Evolutionary conservation across 2,329 filamentous ascomycete genomes (phyloP).

Genomic region (Blastomyces parvus): DNA sequence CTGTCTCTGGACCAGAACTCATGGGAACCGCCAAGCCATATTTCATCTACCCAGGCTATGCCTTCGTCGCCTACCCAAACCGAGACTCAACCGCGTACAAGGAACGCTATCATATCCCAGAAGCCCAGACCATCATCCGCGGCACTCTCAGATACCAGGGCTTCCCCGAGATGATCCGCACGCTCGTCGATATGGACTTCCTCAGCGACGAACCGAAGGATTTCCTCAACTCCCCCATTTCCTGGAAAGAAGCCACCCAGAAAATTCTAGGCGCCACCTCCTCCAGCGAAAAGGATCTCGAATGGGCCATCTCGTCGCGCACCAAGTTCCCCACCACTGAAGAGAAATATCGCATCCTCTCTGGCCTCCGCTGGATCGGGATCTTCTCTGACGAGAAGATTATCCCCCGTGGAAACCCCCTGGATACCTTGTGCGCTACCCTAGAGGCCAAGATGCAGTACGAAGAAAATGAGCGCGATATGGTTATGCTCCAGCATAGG

Average conservation of each 20-base stretch:
- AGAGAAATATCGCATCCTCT: slow-evolving; percentile 59
- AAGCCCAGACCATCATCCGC: slow-evolving; percentile 77
- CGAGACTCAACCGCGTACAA: slow-evolving; percentile 79
- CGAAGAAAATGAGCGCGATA: slow-evolving; percentile 69
- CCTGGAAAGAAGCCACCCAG: slow-evolving; percentile 79
- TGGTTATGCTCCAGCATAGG: slow-evolving; percentile 56
- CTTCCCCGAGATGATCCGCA: slow-evolving; percentile 82
- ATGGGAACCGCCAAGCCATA: slow-evolving; percentile 87
- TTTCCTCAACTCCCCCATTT: slow-evolving; percentile 55
- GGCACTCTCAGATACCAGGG: slow-evolving; percentile 79
- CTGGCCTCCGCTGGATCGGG: slow-evolving; percentile 61
- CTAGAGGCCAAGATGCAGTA: slow-evolving; percentile 90
- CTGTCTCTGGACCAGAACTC: slow-evolving; percentile 56
- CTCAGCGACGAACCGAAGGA: slow-evolving; percentile 60
- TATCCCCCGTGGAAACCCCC: slow-evolving; percentile 63
- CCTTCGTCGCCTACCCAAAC: slow-evolving; percentile 90
- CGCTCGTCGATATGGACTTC: slow-evolving; percentile 84
- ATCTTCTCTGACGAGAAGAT: slow-evolving; percentile 60
- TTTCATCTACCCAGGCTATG: slow-evolving; percentile 78
- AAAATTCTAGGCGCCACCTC: slow-evolving; percentile 63
- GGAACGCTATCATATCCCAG: slow-evolving; percentile 83
- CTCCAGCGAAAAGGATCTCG: slow-evolving; percentile 57
- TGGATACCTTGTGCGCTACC: slow-evolving; percentile 83
- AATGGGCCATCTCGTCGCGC: slow-evolving; percentile 64
- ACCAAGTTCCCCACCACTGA: slow-evolving; percentile 59